Percentiles rank a stretch among this genome's conserved stretches.
These are phyloP conservation scores for Abrus pulchellus DNA, from an alignment of 306 rosid genomes.

Conservation along the genomic window DNA sequence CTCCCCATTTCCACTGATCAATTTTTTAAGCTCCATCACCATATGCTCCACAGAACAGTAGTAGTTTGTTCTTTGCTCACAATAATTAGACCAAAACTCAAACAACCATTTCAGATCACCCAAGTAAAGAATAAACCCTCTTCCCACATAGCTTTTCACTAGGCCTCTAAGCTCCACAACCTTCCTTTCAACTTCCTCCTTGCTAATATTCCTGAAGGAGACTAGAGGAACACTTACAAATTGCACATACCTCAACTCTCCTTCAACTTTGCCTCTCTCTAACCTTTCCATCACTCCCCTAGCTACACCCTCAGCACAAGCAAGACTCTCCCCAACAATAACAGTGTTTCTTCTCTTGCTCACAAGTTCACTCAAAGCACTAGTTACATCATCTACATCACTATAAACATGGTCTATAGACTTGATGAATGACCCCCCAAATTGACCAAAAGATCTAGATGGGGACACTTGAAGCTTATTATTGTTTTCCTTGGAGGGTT, in stretches of 20 bases:
- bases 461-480: conserved; percentile 12
- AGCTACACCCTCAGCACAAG: conserved; percentile 48
- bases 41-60: conserved; percentile 63
- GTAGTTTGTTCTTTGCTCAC: conserved; percentile 27
- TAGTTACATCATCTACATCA: conserved; percentile 54
- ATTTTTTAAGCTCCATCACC: conserved; percentile 66
- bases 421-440: conserved; percentile 38
- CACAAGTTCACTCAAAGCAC: conserved; percentile 56
- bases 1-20: conserved; percentile 53
- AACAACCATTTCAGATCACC: conserved; percentile 75
- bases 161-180: conserved; percentile 61
- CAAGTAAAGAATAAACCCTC: conserved; percentile 70
- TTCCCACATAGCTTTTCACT: conserved; percentile 59
- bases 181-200: conserved; percentile 67
- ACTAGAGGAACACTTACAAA: conserved; percentile 67
- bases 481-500: conserved; percentile 6
- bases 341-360: conserved; percentile 63
- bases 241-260: conserved; percentile 48
- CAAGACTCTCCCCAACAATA: conserved; percentile 61
- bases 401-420: conserved; percentile 38
- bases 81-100: conserved; percentile 69
- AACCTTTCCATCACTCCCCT: conserved; percentile 64
- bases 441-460: conserved; percentile 37
- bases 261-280: conserved; percentile 55
- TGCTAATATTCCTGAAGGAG: conserved; percentile 58